Conservation (phyloP, 495 filamentous ascomycete species). For the Hypoxylon intermedium region DNA sequence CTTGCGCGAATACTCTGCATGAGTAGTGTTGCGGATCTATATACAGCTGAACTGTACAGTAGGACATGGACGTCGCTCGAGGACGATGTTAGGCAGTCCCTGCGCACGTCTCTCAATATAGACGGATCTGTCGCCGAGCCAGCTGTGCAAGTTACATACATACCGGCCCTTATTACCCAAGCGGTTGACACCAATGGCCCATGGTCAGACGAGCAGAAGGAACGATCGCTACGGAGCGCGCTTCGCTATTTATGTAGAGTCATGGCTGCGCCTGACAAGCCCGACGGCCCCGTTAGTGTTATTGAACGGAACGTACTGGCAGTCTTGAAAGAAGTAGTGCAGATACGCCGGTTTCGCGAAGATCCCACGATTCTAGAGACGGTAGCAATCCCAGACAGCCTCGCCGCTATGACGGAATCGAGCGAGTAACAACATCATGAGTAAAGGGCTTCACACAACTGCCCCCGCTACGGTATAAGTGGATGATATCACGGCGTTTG, state of each 20-base stretch:
- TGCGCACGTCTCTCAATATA: conserved; percentile 42
- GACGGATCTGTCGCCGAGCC: conserved; percentile 41
- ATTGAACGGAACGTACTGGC: conserved; percentile 34
- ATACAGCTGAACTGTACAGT: conserved; percentile 44
- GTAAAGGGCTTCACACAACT: background rate
- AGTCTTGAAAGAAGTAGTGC: conserved; percentile 20
- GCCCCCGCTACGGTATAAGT: no score
- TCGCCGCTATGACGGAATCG: conserved; percentile 8
- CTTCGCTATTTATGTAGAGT: conserved; percentile 33
- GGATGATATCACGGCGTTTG: no score
- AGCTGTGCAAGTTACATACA: conserved; percentile 49
- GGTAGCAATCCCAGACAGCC: conserved; percentile 24
- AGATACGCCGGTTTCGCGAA: conserved; percentile 22
- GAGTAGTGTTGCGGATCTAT: conserved; percentile 40
- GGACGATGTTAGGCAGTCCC: conserved; percentile 13
- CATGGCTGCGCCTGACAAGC: conserved; percentile 20
- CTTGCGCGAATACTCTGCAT: conserved; percentile 47
- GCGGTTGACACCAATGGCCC: conserved; percentile 20
- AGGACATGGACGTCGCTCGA: conserved; percentile 39
- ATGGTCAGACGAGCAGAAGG: conserved; percentile 12
- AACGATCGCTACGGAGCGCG: conserved; percentile 20
- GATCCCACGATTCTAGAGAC: conserved; percentile 27
- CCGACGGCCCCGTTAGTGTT: conserved; percentile 16
- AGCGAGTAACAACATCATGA: background rate
- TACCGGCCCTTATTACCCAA: conserved; percentile 42